Evolutionary conservation across 192 early-diverging fungal species (phyloP), one percentile per base, ranked within the genome.

Genomic region (Coemansia sp.): DNA sequence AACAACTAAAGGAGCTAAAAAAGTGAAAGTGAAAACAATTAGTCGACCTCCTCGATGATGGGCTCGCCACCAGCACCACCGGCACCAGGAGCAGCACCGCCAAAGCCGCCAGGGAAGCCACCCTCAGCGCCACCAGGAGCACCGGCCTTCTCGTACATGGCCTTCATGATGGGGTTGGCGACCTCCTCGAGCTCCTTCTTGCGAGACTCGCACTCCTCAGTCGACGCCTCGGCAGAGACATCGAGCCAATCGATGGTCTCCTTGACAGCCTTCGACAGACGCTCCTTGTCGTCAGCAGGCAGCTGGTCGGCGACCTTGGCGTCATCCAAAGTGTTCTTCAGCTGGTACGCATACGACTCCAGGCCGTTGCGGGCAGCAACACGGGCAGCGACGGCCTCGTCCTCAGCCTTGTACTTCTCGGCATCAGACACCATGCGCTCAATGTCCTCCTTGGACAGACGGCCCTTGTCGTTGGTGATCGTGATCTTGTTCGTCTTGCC

Each of bases 381-480:
- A 79, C 94, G 93, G 51, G 90, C 91, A 62, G 95, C 95, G 64
- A 91, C 96, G 54, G 86, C 92, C 87, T 97, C 94, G 88, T 99
- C 97, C 87, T 99, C 96, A 71, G 90, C 93, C 90, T 94, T 94
- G 92, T 92, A 94, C 89, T 95, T 95, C 79, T 96, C 95, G 76
- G 95, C 95, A 47, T 98, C 94, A 66, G 77, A 68, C 51, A 98
- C 93, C 95, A 97, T 96, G 78, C 95, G 95, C 86, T 99, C 96
- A 77, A 99, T 98, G 75, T 98, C 95, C 79, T 98, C 97, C 91
- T 98, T 96, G 71, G 94, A 92, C 66, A 99, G 90, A 79, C 95
- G 93, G 67, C 96, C 96, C 91, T 97, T 96, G 90, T 97, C 95
- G 90, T 97, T 96, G 88, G 95, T 96, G 89, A 99, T 96, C 85